Conservation (phyloP, 2,329 filamentous ascomycete genomes). For the Pseudocercospora cruenta region DNA sequence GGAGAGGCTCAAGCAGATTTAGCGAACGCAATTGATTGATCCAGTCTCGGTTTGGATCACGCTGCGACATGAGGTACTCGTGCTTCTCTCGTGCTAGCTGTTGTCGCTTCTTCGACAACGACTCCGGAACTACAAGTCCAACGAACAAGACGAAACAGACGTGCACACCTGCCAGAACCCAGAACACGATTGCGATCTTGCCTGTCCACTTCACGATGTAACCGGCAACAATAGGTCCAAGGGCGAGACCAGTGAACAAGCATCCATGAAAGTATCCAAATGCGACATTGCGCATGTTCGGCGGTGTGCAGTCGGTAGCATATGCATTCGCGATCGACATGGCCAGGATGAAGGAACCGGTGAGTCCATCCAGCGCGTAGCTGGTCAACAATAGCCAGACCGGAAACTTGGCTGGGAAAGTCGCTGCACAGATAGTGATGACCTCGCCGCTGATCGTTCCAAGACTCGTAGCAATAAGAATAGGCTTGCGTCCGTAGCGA, state of each 20-base stretch:
- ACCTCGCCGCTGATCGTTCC: constrained; percentile 77
- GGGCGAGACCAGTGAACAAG: constrained; percentile 83
- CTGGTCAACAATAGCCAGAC: constrained; percentile 81
- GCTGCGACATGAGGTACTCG: constrained; percentile 42
- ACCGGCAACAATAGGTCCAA: constrained; percentile 81
- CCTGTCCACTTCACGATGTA: constrained; percentile 78
- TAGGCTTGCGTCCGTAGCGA: constrained; percentile 74
- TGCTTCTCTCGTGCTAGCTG: constrained; percentile 71
- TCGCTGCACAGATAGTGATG: constrained; percentile 77
- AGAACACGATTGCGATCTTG: constrained; percentile 79
- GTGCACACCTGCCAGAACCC: constrained; percentile 74
- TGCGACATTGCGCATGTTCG: constrained; percentile 75
- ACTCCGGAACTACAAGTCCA: constrained; percentile 77
- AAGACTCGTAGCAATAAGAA: constrained; percentile 73
- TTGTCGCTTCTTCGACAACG: constrained; percentile 74
- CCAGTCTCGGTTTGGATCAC: constrained; percentile 46
- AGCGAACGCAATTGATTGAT: constrained; percentile 49
- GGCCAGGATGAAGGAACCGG: constrained; percentile 84
- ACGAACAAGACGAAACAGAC: constrained; percentile 73
- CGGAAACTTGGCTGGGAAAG: constrained; percentile 70
- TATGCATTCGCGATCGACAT: constrained; percentile 83
- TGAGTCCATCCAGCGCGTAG: constrained; percentile 76
- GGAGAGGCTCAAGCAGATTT: constrained; percentile 77
- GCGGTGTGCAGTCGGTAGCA: constrained; percentile 82
- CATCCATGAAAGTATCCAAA: constrained; percentile 91